Conservation (phyloP, 805 yeast species). For the Zygoascus ofunaensis region DNA sequence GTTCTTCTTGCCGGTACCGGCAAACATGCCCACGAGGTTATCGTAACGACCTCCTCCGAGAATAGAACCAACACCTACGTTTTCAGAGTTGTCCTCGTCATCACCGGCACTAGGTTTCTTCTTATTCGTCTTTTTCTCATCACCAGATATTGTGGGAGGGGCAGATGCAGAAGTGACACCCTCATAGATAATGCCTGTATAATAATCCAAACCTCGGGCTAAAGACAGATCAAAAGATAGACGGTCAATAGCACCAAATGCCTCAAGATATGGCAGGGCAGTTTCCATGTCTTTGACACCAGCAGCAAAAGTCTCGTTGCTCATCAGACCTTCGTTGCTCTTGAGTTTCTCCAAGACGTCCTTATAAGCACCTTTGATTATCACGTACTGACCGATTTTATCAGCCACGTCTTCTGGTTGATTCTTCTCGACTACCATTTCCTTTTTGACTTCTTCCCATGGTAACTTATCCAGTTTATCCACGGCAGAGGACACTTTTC, state of each 20-base stretch:
- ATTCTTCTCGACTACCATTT: conserved; percentile 84
- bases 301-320: conserved; percentile 62
- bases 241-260: conserved; percentile 52
- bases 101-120: conserved; percentile 36
- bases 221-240: conserved; percentile 86
- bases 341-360: conserved; percentile 44
- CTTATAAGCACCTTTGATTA: conserved; percentile 54
- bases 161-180: conserved; percentile 94
- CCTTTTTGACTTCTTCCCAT: conserved; percentile 89
- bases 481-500: conserved; percentile 89
- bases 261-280: conserved; percentile 69
- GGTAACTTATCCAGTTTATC: conserved; percentile 93
- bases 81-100: conserved; percentile 89
- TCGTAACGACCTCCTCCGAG: conserved; percentile 99
- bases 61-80: conserved; percentile 96
- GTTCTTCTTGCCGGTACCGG: conserved; percentile 65
- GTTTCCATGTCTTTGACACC: conserved; percentile 77
- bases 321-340: conserved; percentile 46
- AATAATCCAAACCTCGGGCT: conserved; percentile 96
- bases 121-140: conserved; percentile 25
- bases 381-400: conserved; percentile 83
- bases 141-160: conserved; percentile 50
- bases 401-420: conserved; percentile 91
- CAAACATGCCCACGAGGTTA: conserved; percentile 92
- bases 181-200: conserved; percentile 94